Conservation (phyloP, 306 rosid genomes). For the Chamaecrista fasciculata region DNA sequence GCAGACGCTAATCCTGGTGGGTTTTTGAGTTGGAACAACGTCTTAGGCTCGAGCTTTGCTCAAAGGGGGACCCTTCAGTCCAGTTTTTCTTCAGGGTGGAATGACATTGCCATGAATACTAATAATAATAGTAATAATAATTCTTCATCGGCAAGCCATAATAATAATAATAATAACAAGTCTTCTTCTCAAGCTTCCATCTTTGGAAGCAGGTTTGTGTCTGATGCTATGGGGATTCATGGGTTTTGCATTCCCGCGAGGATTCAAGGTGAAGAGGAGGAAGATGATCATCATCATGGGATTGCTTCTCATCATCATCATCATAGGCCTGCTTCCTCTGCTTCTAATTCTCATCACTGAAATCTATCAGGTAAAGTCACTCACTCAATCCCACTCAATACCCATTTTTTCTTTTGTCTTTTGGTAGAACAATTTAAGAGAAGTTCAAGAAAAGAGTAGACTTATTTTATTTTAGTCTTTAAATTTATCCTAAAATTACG, state of each 20-base stretch:
- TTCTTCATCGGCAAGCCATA: slow-evolving; percentile 33
- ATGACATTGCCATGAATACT: slow-evolving; percentile 44
- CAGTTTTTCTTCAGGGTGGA: slow-evolving; percentile 79
- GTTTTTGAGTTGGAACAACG: slow-evolving; percentile 58
- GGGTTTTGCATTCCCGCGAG: slow-evolving; percentile 63
- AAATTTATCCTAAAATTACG: too few species aligned
- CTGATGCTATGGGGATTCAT: slow-evolving; percentile 42
- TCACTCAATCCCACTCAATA: background rate
- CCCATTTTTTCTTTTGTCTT: slow-evolving; percentile 4
- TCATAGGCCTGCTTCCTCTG: slow-evolving; percentile 53
- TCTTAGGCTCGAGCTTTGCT: slow-evolving; percentile 49
- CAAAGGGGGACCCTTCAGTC: slow-evolving; percentile 98
- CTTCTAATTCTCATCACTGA: slow-evolving; percentile 69
- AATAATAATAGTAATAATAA: slow-evolving; percentile 49
- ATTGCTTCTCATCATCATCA: slow-evolving; percentile 40
- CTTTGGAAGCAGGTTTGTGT: slow-evolving; percentile 55
- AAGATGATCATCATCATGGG: slow-evolving; percentile 24
- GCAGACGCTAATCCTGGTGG: slow-evolving; percentile 35
- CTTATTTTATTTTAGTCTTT: too few species aligned
- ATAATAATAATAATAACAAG: slow-evolving; percentile 42
- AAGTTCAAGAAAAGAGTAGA: too few species aligned
- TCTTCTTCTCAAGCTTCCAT: slow-evolving; percentile 58
- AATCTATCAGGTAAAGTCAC: slow-evolving; percentile 42
- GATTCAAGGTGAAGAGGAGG: slow-evolving; percentile 52
- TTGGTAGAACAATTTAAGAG: slow-evolving; percentile 19